These are phyloP conservation scores for Mortierella sp. DNA, from an alignment of 371 early-diverging fungal genomes.

Conservation along the genomic window DNA sequence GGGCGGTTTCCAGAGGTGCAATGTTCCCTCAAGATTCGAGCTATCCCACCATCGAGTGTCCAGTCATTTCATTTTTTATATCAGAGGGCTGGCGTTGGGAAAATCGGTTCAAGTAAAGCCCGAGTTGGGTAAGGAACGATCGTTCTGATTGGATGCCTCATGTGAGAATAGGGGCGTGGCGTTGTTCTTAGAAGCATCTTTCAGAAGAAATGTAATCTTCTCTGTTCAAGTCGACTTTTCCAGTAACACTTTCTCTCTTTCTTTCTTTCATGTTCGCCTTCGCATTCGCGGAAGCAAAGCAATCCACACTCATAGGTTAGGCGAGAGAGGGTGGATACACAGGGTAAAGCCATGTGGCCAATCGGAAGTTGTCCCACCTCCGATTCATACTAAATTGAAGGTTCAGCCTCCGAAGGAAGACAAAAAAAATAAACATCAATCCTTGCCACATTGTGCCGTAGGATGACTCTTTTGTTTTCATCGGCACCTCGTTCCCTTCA, in stretches of 20 bases:
- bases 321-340: not conserved
- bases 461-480: not conserved
- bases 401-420: not conserved
- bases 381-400: not conserved
- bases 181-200: too few relatives aligned
- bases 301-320: too few relatives aligned
- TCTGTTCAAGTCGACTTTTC: not conserved
- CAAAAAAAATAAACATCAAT: not conserved
- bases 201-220: too few relatives aligned
- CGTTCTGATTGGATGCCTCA: not conserved
- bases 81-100: not conserved
- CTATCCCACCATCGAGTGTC: not conserved
- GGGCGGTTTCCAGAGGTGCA: not conserved
- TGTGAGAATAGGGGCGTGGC: not conserved
- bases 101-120: not conserved
- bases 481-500: too few relatives aligned
- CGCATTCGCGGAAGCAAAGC: too few relatives aligned
- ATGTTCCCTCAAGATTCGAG: not conserved
- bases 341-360: not conserved
- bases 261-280: not conserved
- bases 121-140: not conserved
- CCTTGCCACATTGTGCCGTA: not conserved
- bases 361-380: conserved; percentile 2
- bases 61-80: not conserved
- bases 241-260: not conserved